Percentiles rank a stretch among this genome's conserved stretches.
Evolutionary conservation across 1,284 basidiomycete genomes (phyloP).

Genomic region (Peniophora sp.): DNA sequence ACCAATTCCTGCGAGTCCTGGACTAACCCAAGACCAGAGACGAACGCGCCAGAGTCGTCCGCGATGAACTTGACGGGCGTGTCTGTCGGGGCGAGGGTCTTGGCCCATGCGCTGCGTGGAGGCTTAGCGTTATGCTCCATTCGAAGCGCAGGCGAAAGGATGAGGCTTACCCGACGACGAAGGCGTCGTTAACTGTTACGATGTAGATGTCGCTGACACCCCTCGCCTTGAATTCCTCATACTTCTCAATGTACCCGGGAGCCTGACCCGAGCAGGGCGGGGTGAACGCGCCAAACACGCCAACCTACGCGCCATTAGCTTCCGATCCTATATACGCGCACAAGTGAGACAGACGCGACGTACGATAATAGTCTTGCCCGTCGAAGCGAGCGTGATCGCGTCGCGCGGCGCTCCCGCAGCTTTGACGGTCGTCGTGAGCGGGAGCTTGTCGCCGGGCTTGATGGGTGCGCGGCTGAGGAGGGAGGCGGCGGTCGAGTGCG

Average conservation of each 20-base stretch:
- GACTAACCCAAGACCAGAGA: conserved; percentile 49
- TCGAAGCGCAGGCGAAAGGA: background rate
- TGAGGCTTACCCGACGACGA: conserved; percentile 46
- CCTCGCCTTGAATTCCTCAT: conserved; percentile 57
- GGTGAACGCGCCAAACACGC: conserved; percentile 60
- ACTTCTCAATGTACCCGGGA: conserved; percentile 57
- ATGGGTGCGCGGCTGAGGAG: conserved; percentile 42
- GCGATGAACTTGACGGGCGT: conserved; percentile 60
- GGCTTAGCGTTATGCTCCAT: conserved; percentile 2
- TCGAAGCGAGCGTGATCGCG: conserved; percentile 40
- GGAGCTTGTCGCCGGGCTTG: conserved; percentile 34
- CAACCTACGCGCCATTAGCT: conserved; percentile 27
- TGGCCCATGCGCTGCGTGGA: conserved; percentile 58
- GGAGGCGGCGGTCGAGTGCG: conserved; percentile 44
- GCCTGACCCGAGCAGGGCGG: conserved; percentile 44
- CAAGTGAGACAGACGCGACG: conserved; percentile 13
- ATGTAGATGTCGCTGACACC: conserved; percentile 66
- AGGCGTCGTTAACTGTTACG: conserved; percentile 66
- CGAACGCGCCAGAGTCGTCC: conserved; percentile 58
- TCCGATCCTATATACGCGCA: background rate
- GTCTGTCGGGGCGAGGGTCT: conserved; percentile 46
- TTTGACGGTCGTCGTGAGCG: conserved; percentile 42
- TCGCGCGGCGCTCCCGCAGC: conserved; percentile 39
- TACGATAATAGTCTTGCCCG: conserved; percentile 68
- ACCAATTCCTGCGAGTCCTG: conserved; percentile 58